Evolutionary conservation across 1,284 basidiomycete genomes (phyloP).

Genomic region (Boletus smithii): DNA sequence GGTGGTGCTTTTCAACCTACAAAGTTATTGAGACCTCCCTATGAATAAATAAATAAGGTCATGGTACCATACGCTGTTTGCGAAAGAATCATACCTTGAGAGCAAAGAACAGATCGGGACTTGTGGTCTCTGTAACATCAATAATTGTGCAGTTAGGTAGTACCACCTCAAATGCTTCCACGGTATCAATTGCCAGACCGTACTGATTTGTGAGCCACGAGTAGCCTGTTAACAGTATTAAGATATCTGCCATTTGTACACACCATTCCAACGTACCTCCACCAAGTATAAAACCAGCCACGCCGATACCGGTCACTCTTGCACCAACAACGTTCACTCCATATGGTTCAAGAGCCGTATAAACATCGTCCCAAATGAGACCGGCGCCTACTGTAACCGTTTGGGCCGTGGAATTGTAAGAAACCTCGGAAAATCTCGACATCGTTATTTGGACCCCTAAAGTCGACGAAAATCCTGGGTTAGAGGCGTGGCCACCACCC

Average conservation of each 20-base stretch:
- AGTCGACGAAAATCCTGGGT: slow-evolving; percentile 32
- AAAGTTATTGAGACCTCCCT: slow-evolving; percentile 62
- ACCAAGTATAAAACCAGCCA: slow-evolving; percentile 36
- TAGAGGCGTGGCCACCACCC: slow-evolving; percentile 44
- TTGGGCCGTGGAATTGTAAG: slow-evolving; percentile 27
- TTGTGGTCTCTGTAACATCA: slow-evolving; percentile 35
- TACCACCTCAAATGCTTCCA: slow-evolving; percentile 47
- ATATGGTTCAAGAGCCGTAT: slow-evolving; percentile 42
- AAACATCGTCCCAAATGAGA: slow-evolving; percentile 42
- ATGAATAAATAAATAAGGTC: not conserved
- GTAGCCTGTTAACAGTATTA: slow-evolving; percentile 7
- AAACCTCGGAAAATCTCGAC: slow-evolving; percentile 12
- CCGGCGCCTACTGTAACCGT: slow-evolving; percentile 49
- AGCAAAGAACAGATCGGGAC: slow-evolving; percentile 45
- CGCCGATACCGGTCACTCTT: slow-evolving; percentile 42
- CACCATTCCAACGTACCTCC: slow-evolving; percentile 38
- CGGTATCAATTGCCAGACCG: slow-evolving; percentile 50
- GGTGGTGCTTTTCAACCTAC: slow-evolving; percentile 34
- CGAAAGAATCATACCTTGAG: slow-evolving; percentile 36
- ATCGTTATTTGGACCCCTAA: slow-evolving; percentile 12
- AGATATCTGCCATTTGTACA: slow-evolving; percentile 26
- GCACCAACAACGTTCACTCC: slow-evolving; percentile 42
- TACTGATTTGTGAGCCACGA: slow-evolving; percentile 34
- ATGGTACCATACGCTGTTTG: not conserved
- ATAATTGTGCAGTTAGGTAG: slow-evolving; percentile 43